Evolutionary conservation across 345 rosid species (phyloP).

Genomic region (Sisymbrium altissimum): DNA sequence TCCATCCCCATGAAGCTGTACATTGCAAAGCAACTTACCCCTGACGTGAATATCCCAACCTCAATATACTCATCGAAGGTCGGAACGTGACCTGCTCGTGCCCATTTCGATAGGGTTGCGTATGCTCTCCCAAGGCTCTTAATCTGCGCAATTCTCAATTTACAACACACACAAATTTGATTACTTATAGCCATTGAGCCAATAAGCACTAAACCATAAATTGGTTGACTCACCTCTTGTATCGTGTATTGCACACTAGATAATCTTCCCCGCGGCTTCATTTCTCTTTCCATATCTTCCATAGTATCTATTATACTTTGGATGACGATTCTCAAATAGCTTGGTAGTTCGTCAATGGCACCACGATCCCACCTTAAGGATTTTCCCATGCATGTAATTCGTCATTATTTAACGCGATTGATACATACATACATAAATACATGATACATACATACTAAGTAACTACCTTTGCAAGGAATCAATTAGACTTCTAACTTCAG

Average conservation of each 20-base stretch:
- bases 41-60: neutral
- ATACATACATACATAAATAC: neutral
- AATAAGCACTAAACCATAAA: neutral
- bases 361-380: neutral
- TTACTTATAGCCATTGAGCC: neutral
- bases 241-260: neutral
- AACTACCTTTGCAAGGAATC: neutral
- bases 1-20: neutral
- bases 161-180: neutral
- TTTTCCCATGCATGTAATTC: neutral
- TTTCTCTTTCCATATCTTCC: neutral
- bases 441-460: neutral
- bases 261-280: neutral
- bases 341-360: neutral
- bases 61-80: conserved; percentile 10
- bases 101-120: neutral
- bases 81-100: neutral
- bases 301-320: neutral
- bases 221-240: neutral
- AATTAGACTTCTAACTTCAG: neutral
- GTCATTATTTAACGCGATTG: neutral
- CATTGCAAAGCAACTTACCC: neutral
- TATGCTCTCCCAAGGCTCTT: neutral
- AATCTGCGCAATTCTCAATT: neutral
- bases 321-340: neutral